Conservation (phyloP, 768 basidiomycete genomes). For the Glaciozyma antarctica region DNA sequence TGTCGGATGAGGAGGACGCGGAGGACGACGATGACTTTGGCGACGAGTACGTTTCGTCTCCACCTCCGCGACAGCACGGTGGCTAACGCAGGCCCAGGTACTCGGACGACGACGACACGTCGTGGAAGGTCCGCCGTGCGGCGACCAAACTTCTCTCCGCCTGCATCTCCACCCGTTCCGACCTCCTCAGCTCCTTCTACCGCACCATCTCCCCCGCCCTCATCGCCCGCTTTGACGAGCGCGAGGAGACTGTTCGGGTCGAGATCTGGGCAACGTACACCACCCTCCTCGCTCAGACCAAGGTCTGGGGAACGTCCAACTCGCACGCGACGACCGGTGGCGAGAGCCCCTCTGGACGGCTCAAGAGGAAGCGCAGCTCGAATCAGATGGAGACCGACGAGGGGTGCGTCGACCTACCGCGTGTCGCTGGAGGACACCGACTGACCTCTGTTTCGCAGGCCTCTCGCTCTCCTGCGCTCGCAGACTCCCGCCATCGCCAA, state of each 20-base stretch:
- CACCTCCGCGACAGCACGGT: not conserved
- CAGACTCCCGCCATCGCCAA: conserved; percentile 74
- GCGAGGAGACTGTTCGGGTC: conserved; percentile 85
- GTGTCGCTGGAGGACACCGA: not conserved
- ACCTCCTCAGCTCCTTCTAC: conserved; percentile 68
- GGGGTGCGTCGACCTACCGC: conserved; percentile 11
- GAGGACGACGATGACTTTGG: conserved; percentile 70
- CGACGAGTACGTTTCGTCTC: conserved; percentile 43
- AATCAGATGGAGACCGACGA: conserved; percentile 66
- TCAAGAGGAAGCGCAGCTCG: conserved; percentile 46
- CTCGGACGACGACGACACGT: conserved; percentile 95
- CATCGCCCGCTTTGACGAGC: conserved; percentile 83
- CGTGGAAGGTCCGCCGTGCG: conserved; percentile 91
- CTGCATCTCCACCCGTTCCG: conserved; percentile 80
- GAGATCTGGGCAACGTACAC: conserved; percentile 86
- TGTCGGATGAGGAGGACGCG: conserved; percentile 54
- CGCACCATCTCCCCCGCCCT: conserved; percentile 76
- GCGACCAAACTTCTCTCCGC: conserved; percentile 82
- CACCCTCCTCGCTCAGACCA: conserved; percentile 70
- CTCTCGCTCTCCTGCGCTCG: conserved; percentile 52
- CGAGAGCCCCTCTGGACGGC: conserved; percentile 3
- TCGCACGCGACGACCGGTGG: conserved; percentile 43
- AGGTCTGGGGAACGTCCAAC: conserved; percentile 58
- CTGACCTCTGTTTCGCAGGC: not conserved
- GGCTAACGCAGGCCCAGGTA: conserved; percentile 50